Percentiles rank a stretch among this genome's conserved stretches.
phyloP scores from a whole-genome alignment of 305 asterid species.

The Plantago coronopus region DNA sequence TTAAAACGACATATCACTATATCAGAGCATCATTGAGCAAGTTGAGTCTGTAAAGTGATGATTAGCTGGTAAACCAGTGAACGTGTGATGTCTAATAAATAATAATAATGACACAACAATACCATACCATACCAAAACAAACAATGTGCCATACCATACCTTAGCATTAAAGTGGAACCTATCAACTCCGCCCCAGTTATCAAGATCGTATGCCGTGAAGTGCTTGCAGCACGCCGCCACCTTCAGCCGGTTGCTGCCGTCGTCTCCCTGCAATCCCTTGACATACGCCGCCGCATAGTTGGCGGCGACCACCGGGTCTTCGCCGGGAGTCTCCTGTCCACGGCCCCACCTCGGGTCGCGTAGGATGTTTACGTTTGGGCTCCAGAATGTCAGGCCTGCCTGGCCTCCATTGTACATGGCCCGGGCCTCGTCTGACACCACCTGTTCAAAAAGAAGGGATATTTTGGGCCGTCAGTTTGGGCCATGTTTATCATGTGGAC shows the following conservation, averaged over 20 bases:
- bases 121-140: background rate
- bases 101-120: background rate
- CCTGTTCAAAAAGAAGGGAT: slow-evolving; percentile 35
- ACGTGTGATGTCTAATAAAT: slow-evolving; percentile 2
- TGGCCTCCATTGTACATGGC: slow-evolving; percentile 84
- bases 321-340: slow-evolving; percentile 92
- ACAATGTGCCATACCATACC: slow-evolving; percentile 29
- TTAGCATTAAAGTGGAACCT: slow-evolving; percentile 78
- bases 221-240: slow-evolving; percentile 95
- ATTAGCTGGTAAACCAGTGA: background rate
- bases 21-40: background rate
- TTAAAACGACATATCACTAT: background rate
- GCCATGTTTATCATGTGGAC: slow-evolving; percentile 9
- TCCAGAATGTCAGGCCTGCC: slow-evolving; percentile 84
- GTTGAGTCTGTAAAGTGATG: slow-evolving; percentile 10
- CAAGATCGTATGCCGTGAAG: slow-evolving; percentile 88
- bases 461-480: slow-evolving; percentile 12
- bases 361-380: slow-evolving; percentile 83
- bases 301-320: slow-evolving; percentile 70
- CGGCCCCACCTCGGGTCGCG: slow-evolving; percentile 96
- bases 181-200: slow-evolving; percentile 76
- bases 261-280: slow-evolving; percentile 64
- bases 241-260: slow-evolving; percentile 56
- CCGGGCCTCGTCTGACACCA: slow-evolving; percentile 78
- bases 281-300: slow-evolving; percentile 69